phyloP scores from a whole-genome alignment of 306 rosid genomes.

The Fragaria ananassa region DNA sequence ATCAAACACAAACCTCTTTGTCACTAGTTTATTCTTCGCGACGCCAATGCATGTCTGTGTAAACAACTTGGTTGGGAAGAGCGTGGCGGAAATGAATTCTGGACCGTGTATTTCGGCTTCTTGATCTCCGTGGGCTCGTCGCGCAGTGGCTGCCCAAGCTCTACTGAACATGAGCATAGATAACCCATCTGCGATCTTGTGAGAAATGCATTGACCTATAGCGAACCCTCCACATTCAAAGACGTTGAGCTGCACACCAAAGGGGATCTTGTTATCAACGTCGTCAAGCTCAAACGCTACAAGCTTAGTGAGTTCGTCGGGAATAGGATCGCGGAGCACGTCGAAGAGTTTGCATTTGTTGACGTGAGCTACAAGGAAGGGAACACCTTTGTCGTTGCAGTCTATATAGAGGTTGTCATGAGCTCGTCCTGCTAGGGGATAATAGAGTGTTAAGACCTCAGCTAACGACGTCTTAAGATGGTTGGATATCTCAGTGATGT shows the following conservation, averaged over 20 bases:
- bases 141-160: constrained; percentile 22
- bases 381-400: constrained; percentile 45
- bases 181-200: constrained; percentile 23
- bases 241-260: constrained; percentile 26
- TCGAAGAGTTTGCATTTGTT: neutral
- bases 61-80: constrained; percentile 43
- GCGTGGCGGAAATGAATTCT: constrained; percentile 23
- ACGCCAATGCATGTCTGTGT: constrained; percentile 14
- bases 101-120: constrained; percentile 4
- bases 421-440: constrained; percentile 33
- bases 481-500: constrained; percentile 10
- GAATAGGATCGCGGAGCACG: neutral
- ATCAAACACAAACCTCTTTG: constrained; percentile 25
- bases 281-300: constrained; percentile 16
- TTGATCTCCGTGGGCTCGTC: constrained; percentile 8
- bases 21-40: neutral
- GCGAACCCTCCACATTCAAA: constrained; percentile 28
- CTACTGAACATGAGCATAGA: constrained; percentile 14
- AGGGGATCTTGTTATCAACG: neutral
- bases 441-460: constrained; percentile 19
- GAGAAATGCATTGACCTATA: constrained; percentile 20
- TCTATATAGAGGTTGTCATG: neutral
- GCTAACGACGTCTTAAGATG: constrained; percentile 25
- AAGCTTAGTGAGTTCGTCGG: constrained; percentile 9
- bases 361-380: constrained; percentile 20